phyloP scores from a whole-genome alignment of 169 alveolate genomes.

The Eimeria praecox region DNA sequence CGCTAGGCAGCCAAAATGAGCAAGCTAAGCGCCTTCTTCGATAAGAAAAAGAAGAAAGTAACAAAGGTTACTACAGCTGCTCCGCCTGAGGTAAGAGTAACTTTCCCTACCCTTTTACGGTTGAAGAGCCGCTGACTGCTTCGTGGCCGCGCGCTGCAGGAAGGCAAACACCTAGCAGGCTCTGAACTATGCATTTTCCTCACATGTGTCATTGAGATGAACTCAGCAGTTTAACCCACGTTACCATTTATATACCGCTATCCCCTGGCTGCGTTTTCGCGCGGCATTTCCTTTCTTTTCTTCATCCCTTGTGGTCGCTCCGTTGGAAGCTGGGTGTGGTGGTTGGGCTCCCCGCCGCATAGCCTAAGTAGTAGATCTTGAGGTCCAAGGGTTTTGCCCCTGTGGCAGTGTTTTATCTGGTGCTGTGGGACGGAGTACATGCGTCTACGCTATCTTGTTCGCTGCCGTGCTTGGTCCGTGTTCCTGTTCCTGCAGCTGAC shows the following conservation, averaged over 20 bases:
- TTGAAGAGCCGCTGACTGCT: neutral
- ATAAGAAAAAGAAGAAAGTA: constrained; percentile 60
- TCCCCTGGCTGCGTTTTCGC: neutral
- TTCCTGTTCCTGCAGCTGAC: constrained; percentile 46
- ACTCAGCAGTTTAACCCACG: too few relatives aligned
- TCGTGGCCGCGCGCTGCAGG: neutral
- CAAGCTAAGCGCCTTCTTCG: constrained; percentile 76
- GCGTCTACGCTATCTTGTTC: neutral
- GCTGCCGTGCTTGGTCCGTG: neutral
- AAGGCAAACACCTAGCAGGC: neutral
- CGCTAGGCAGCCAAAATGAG: constrained; percentile 36
- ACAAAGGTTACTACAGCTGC: constrained; percentile 33
- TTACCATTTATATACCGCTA: neutral
- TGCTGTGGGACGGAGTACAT: neutral
- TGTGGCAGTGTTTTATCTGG: neutral
- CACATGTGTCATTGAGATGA: neutral
- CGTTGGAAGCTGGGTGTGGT: neutral
- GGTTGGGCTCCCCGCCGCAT: neutral
- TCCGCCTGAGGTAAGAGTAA: constrained; percentile 45
- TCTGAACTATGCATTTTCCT: neutral
- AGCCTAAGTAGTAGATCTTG: neutral
- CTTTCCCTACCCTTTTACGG: neutral
- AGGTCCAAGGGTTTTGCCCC: neutral
- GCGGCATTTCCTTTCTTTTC: neutral
- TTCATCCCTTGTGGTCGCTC: neutral